Conservation (phyloP, 2,329 filamentous ascomycete species). For the Huntiella bhutanensis region DNA sequence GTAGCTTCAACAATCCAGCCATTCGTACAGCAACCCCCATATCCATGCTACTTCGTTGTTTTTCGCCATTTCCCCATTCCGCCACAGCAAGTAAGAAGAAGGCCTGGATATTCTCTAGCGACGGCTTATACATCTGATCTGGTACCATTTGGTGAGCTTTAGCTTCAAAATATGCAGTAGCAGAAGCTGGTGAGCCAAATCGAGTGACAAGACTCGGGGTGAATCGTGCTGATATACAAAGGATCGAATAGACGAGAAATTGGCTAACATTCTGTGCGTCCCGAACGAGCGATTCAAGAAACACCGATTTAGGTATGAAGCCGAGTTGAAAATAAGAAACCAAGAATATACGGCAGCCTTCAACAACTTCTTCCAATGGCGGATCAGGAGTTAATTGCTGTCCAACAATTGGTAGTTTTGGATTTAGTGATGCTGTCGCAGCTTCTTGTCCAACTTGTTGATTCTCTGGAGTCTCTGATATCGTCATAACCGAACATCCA, state of each 20-base stretch:
- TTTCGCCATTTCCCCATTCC: slow-evolving; percentile 19
- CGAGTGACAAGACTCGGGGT: slow-evolving; percentile 15
- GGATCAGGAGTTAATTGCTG: slow-evolving; percentile 8
- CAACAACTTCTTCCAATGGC: slow-evolving; percentile 16
- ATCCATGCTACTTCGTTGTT: slow-evolving; percentile 17
- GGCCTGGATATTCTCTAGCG: slow-evolving; percentile 16
- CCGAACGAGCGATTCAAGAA: slow-evolving; percentile 15
- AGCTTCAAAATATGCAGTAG: slow-evolving; percentile 17
- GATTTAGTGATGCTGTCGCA: neutral
- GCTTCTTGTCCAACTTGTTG: neutral
- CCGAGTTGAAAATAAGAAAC: slow-evolving; percentile 18
- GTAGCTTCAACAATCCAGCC: slow-evolving; percentile 19
- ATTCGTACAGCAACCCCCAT: slow-evolving; percentile 22
- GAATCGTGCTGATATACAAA: slow-evolving; percentile 18
- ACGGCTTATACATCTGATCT: slow-evolving; percentile 16
- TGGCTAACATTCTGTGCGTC: slow-evolving; percentile 14
- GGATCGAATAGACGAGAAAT: slow-evolving; percentile 17
- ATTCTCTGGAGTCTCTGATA: neutral
- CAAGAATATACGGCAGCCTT: slow-evolving; percentile 16
- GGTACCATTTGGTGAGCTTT: slow-evolving; percentile 14
- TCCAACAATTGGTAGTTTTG: neutral
- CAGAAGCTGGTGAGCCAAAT: slow-evolving; percentile 14
- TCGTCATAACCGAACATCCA: neutral
- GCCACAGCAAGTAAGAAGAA: slow-evolving; percentile 19
- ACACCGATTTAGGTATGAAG: slow-evolving; percentile 18